Evolutionary conservation across 164 flowering plant genomes (phyloP).

Genomic region (Santalum album): DNA sequence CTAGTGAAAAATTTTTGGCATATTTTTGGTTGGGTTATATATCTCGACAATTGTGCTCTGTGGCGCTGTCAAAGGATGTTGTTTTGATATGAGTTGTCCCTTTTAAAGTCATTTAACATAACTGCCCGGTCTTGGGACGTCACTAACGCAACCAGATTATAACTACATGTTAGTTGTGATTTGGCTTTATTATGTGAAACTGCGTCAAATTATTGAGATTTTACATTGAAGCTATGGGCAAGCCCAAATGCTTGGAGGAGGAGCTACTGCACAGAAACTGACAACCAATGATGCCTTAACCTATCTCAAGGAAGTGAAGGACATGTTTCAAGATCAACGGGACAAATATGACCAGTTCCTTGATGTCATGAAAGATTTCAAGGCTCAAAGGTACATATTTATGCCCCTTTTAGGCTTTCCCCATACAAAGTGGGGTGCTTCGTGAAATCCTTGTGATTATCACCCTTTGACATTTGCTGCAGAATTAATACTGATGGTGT

Average conservation of each 20-base stretch:
- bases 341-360: conserved; percentile 80
- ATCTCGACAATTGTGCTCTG: too few relatives aligned
- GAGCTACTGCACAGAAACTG: conserved; percentile 34
- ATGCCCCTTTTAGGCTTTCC: not conserved
- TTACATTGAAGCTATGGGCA: conserved; percentile 29
- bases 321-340: conserved; percentile 70
- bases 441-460: not conserved
- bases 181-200: too few relatives aligned
- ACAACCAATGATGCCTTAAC: conserved; percentile 76
- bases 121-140: too few relatives aligned
- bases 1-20: too few relatives aligned
- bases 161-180: too few relatives aligned
- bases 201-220: not conserved
- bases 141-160: too few relatives aligned
- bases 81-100: too few relatives aligned
- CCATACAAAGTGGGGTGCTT: not conserved
- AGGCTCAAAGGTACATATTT: conserved; percentile 61
- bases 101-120: too few relatives aligned
- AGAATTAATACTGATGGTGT: conserved; percentile 87
- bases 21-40: too few relatives aligned
- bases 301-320: conserved; percentile 78
- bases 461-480: conserved; percentile 6
- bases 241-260: conserved; percentile 22
- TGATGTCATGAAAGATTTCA: conserved; percentile 92
- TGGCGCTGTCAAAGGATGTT: too few relatives aligned